phyloP scores from a whole-genome alignment of 352 stramenopile genomes.

The Plasmopara halstedii region DNA sequence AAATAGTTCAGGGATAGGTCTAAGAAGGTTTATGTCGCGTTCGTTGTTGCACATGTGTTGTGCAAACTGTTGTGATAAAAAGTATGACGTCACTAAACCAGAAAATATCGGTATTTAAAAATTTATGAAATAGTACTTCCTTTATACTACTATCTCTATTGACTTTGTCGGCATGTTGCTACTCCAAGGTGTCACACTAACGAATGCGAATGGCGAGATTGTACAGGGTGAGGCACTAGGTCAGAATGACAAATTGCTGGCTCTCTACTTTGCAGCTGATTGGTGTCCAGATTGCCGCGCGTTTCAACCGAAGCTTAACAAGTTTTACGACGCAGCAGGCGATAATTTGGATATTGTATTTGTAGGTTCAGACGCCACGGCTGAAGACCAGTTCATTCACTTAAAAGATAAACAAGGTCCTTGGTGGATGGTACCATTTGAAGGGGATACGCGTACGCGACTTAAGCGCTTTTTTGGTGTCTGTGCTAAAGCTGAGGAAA shows the following conservation, averaged over 20 bases:
- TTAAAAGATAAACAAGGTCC: constrained; percentile 63
- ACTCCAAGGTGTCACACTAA: constrained; percentile 43
- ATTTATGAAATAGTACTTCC: too few species aligned
- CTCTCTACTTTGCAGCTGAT: constrained; percentile 77
- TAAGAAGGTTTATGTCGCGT: too few species aligned
- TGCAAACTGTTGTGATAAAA: too few species aligned
- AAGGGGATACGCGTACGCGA: constrained; percentile 44
- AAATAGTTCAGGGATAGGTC: too few species aligned
- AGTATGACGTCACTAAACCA: too few species aligned
- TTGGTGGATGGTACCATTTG: constrained; percentile 76
- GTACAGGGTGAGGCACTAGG: constrained; percentile 36
- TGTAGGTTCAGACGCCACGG: constrained; percentile 60
- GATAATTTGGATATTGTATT: constrained; percentile 67
- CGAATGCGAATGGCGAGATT: constrained; percentile 44
- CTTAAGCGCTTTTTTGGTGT: constrained; percentile 81
- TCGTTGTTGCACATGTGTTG: too few species aligned
- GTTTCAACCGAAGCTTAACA: constrained; percentile 73
- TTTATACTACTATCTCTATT: too few species aligned
- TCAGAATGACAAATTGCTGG: constrained; percentile 42
- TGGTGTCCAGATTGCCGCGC: constrained; percentile 78
- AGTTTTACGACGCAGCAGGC: constrained; percentile 53
- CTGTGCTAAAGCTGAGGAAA: constrained; percentile 59
- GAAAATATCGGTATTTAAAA: too few species aligned
- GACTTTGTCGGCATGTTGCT: too few species aligned
- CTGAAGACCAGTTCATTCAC: constrained; percentile 47